Base-by-base conservation (phyloP, 768 basidiomycete species). In the Boletus rubroflammeus region DNA sequence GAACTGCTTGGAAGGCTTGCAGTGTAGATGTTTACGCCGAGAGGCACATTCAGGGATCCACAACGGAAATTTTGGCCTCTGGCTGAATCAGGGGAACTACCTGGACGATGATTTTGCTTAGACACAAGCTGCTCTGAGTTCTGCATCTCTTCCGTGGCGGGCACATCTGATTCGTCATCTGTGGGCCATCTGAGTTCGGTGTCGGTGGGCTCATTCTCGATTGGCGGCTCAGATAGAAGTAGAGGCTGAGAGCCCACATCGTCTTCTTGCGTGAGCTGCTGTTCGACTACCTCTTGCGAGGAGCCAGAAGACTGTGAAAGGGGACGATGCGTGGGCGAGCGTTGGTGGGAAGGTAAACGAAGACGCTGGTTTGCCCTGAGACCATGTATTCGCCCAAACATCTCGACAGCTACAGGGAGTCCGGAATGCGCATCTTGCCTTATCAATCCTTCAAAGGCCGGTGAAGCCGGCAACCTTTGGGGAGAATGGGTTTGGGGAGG, bases 261-360 rank as follows among this genome's bases (percentile, higher is more conserved):
- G 13, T 60, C 66, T 32, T 66, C 71, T 61, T 79, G 79, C 0
- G 80, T 80, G 31, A 82, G 69, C n/a, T 81, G 77, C 29, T 69
- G 68, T 57, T 79, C 78, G 21, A 82, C 79, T 11, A 67, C 75
- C 34, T 68, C 70, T 51, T 75, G 73, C 7, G 78, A 79, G 34
- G 60, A 67, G 15, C 60, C 61, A 17, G 75, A 75, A 26, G 72
- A 67, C 17, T 58, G 42, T 26, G 74, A 68, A 47, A 28, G 38
- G 21, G 55, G 58, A 23, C 25, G 50, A 44, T 13, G 36, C 25
- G 40, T 51, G 14, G 58, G 59, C 15, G 55, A 59, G 39, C 6
- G 43, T 51, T 31, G 42, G 25, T 8, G 56, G 15, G 51, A 28
- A 52, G 50, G 26, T 17, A 47, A 23, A 31, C 7, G 32, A 14